Conservation (phyloP, 2,329 filamentous ascomycete genomes). For the Gaeumannomyces sp. region DNA sequence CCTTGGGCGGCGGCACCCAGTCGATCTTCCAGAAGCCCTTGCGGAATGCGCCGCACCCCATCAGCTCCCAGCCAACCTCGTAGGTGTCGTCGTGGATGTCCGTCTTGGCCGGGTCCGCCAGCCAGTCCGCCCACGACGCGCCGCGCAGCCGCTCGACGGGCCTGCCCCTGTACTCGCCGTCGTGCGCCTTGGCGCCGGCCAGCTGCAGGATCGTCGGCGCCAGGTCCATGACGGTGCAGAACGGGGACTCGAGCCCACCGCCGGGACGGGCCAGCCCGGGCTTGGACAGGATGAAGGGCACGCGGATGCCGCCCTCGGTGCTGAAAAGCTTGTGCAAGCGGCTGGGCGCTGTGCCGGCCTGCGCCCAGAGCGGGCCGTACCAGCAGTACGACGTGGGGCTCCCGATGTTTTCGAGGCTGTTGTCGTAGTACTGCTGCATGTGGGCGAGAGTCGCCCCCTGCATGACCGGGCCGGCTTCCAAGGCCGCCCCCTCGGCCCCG, state of each 20-base stretch:
- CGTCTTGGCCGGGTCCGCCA: not conserved
- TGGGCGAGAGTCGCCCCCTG: slow-evolving; percentile 12
- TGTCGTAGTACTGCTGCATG: slow-evolving; percentile 47
- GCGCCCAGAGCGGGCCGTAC: slow-evolving; percentile 50
- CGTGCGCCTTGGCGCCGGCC: slow-evolving; percentile 42
- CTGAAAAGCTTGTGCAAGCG: slow-evolving; percentile 29
- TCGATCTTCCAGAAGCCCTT: slow-evolving; percentile 28
- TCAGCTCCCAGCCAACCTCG: slow-evolving; percentile 28
- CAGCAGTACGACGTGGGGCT: slow-evolving; percentile 47
- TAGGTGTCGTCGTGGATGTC: slow-evolving; percentile 11
- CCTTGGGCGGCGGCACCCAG: slow-evolving; percentile 23
- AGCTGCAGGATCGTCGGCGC: slow-evolving; percentile 41
- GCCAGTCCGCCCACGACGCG: slow-evolving; percentile 5
- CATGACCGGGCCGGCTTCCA: slow-evolving; percentile 17
- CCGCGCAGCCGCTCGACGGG: slow-evolving; percentile 27
- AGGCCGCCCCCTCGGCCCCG: slow-evolving; percentile 24
- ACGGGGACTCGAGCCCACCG: slow-evolving; percentile 33
- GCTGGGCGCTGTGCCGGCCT: slow-evolving; percentile 23
- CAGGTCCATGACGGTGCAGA: slow-evolving; percentile 47
- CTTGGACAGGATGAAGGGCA: slow-evolving; percentile 38
- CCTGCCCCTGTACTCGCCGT: slow-evolving; percentile 36
- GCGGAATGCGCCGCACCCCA: slow-evolving; percentile 26
- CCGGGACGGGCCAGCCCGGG: slow-evolving; percentile 3
- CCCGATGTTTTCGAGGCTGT: slow-evolving; percentile 49
- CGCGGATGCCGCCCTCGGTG: slow-evolving; percentile 43